Evolutionary conservation across 208 protist genomes (phyloP), one percentile per base, ranked within the genome.

Genomic region (Wallacemonas collosoma): DNA sequence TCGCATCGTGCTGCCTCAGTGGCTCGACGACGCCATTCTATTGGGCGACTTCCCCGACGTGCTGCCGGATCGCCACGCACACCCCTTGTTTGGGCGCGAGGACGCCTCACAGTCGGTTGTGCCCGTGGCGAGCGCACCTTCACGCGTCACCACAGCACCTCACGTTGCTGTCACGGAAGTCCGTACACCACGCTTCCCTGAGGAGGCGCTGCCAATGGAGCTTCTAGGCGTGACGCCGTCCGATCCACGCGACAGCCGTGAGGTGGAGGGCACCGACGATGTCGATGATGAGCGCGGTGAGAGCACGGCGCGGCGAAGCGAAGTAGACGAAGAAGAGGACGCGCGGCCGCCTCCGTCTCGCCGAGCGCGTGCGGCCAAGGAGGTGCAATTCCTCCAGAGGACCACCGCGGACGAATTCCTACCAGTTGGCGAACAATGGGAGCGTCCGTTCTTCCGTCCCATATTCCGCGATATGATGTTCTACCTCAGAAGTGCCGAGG

Each of bases 1-100:
- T 62, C 77, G 74, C 3, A 82, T 92, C 41, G 65, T 94, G 9
- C 83, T 78, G 17, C 80, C 84, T 40, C 86, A 89, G 76, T 94
- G 89, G 89, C 56, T 94, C 3, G 71, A 87, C 60, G 89, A 94
- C 67, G 84, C 89, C 15, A 80, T 94, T 57, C 45, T 65, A 3
- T 50, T 89, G 8, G 86, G 84, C n/a, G 72, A 53, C 9, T 86
- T 94, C 61, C 80, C 86, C 1, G 62, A 56, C 0, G 76, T 91
- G 51, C 54, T 80, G 36, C 75, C 72, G 2, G 26, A 54, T 35
- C 41, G 81, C 0, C 83, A 89, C 54, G 54, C 62, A 2, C 83
- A 89, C 55, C 80, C 76, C 0, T 15, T 76, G 3, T 89, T 77
- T 56, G 80, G 78, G 2, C 35, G 4, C 36, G 36, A 58, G 54